phyloP scores from a whole-genome alignment of 192 early-diverging fungal genomes.

The Coemansia sp. region DNA sequence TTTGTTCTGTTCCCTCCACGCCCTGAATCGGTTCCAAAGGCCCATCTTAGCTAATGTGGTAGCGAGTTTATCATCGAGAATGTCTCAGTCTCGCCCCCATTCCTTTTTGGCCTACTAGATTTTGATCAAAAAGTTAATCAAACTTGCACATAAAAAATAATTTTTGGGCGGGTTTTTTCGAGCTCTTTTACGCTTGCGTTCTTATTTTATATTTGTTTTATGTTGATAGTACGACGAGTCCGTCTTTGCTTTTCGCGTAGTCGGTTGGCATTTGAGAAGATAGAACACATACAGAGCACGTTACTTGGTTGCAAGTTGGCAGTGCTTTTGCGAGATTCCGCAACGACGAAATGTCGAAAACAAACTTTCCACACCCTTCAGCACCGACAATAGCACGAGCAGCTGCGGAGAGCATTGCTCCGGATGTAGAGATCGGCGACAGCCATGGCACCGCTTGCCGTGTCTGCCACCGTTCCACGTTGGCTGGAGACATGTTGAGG shows the following conservation, averaged over 20 bases:
- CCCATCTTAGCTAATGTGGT: neutral
- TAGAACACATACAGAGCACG: neutral
- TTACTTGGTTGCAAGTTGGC: neutral
- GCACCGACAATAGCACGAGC: conserved; percentile 43
- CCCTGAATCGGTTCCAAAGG: neutral
- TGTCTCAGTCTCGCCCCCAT: neutral
- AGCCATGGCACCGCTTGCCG: conserved; percentile 13
- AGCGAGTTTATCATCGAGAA: neutral
- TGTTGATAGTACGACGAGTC: conserved; percentile 1
- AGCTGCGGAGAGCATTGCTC: neutral
- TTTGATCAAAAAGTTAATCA: neutral
- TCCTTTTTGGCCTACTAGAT: neutral
- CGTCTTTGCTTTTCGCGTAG: neutral
- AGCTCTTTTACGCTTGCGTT: neutral
- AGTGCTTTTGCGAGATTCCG: neutral
- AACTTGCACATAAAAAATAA: neutral
- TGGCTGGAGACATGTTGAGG: conserved; percentile 19
- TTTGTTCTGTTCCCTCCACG: conserved; percentile 26
- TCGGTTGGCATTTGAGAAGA: neutral
- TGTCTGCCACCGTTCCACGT: conserved; percentile 14
- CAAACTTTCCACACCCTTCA: conserved; percentile 51
- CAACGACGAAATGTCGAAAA: conserved; percentile 31
- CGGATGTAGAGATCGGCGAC: neutral
- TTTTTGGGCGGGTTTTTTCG: neutral
- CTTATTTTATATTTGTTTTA: neutral